Base-by-base conservation (phyloP, 441 rosid species). In the Gossypium laxum region DNA sequence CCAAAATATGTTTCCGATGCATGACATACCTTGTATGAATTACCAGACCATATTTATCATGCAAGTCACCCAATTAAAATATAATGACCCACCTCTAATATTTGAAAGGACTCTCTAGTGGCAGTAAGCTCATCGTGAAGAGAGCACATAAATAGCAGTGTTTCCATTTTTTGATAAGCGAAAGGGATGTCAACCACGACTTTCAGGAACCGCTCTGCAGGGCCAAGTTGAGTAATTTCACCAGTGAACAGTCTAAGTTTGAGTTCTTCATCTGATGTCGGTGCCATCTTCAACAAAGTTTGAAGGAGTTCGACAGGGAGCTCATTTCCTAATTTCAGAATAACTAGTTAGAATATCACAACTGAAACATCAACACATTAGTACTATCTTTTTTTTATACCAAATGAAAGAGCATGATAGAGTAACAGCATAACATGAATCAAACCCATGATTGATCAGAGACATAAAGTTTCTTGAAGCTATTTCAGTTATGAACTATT, bases 171-270 rank as follows among this genome's bases (percentile, higher is more conserved):
- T 74, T 89, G 88, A 81, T 82, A 89, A 69, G 96, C 91, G 65
- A 82, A 86, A 72, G 99, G 99, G 69, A 95, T 88, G 72, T 84
- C 88, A 57, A 89, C 87, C 77, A 95, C 82, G 45, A 82, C 82
- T 81, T 95, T 95, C 19, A 95, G 78, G 82, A 95, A 92, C 70
- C 96, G 82, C 83, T 95, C 99, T 58, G 99, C 99, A 4, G 88
- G 78, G 67, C 98, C 98, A 22, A 95, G 89, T 77, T 79, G 88
- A 76, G 97, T 79, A 72, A 88, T 64, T 69, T 88, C 95, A 55
- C 98, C 97, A 52, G 55, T 77, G 75, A 77, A 95, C 78, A 95
- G 54, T 79, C 98, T 89, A 67, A 95, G 95, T 85, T 91, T 91
- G 80, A 92, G 82, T 80, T 95, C 99, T 83, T 95, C 99, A 52